Percentiles rank a stretch among this genome's conserved stretches.
Evolutionary conservation across 2,329 filamentous ascomycete genomes (phyloP).

Genomic region (Alternaria gansuensis): DNA sequence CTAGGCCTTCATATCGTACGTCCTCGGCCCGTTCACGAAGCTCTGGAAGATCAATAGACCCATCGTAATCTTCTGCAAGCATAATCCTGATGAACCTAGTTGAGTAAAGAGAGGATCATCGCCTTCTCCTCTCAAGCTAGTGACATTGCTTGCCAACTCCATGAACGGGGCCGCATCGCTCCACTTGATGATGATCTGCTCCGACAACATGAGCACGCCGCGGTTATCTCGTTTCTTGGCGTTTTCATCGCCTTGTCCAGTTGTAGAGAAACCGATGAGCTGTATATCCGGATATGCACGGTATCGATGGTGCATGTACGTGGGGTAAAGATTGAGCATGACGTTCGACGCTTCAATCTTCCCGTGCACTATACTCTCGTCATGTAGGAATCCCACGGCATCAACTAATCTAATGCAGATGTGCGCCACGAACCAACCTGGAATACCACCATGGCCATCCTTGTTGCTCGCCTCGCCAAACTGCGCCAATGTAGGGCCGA

Average conservation of each 20-base stretch:
- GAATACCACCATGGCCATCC: neutral
- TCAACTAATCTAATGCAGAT: constrained; percentile 22
- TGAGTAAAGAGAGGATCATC: neutral
- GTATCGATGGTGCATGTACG: constrained; percentile 15
- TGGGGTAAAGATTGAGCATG: constrained; percentile 19
- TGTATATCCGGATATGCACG: constrained; percentile 25
- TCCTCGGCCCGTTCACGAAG: neutral
- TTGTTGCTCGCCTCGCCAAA: constrained; percentile 11
- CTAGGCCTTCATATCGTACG: constrained; percentile 19
- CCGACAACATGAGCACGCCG: constrained; percentile 13
- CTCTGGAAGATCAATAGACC: neutral
- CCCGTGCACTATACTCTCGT: constrained; percentile 12
- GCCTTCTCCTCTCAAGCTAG: neutral
- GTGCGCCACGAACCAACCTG: constrained; percentile 27
- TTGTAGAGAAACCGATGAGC: constrained; percentile 17
- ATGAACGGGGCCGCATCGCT: constrained; percentile 14
- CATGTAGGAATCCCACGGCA: constrained; percentile 16
- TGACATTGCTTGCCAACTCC: too few relatives aligned
- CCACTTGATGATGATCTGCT: constrained; percentile 14
- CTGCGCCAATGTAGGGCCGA: constrained; percentile 20
- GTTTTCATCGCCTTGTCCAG: neutral
- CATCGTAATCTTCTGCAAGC: neutral
- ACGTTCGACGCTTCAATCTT: constrained; percentile 14
- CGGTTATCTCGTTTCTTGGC: constrained; percentile 8
- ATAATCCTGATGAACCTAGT: neutral